Evolutionary conservation across 768 basidiomycete species (phyloP).

Genomic region (Thelephora aurantiotincta): DNA sequence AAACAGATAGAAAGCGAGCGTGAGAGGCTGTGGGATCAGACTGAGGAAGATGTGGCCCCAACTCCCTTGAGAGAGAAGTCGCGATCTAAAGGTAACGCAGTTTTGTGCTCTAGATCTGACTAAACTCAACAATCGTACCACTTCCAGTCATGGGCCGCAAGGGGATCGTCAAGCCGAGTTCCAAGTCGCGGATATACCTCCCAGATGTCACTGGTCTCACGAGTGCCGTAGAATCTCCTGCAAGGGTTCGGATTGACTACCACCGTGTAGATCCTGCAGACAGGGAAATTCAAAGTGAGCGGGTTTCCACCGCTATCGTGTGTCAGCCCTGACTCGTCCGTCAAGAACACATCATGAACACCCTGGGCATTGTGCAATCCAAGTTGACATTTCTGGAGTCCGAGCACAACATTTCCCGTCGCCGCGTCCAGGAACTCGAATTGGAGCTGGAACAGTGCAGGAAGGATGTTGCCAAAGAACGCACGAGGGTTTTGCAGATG

Average conservation of each 20-base stretch:
- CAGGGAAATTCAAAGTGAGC: slow-evolving; percentile 51
- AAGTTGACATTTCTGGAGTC: slow-evolving; percentile 63
- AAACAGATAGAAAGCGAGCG: slow-evolving; percentile 37
- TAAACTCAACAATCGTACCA: background rate
- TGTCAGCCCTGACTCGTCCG: background rate
- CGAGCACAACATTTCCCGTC: slow-evolving; percentile 70
- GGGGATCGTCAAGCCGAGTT: background rate
- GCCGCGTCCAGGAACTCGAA: slow-evolving; percentile 80
- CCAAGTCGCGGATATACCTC: slow-evolving; percentile 29
- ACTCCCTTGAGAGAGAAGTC: background rate
- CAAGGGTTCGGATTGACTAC: slow-evolving; percentile 38
- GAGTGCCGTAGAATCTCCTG: slow-evolving; percentile 62
- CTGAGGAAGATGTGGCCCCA: background rate
- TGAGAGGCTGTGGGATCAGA: slow-evolving; percentile 1
- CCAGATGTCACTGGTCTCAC: slow-evolving; percentile 82
- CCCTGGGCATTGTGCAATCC: slow-evolving; percentile 46
- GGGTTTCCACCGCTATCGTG: background rate
- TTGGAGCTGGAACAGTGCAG: slow-evolving; percentile 75
- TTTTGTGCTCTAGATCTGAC: background rate
- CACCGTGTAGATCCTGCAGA: slow-evolving; percentile 31
- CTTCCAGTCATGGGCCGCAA: slow-evolving; percentile 2
- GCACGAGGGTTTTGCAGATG: slow-evolving; percentile 45
- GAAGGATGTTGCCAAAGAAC: slow-evolving; percentile 59
- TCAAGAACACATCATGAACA: slow-evolving; percentile 46
- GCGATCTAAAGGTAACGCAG: background rate